phyloP scores from a whole-genome alignment of 148 eudicot genomes.

The Amaranthus hypochondriacus region DNA sequence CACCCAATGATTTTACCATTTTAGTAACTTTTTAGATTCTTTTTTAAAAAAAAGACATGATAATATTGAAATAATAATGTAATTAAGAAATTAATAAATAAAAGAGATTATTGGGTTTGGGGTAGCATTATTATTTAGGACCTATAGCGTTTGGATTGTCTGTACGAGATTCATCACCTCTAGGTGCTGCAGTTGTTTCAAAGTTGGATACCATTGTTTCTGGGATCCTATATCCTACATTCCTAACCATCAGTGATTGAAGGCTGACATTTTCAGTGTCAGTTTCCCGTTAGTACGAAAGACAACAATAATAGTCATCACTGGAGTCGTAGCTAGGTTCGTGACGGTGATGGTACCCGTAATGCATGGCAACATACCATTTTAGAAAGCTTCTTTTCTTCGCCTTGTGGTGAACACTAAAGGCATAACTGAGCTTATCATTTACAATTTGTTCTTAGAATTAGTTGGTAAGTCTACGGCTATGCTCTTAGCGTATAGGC shows the following conservation, averaged over 20 bases:
- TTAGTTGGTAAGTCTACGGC: constrained; percentile 49
- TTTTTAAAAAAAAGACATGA: no score
- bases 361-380: constrained; percentile 23
- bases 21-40: no score
- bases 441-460: constrained; percentile 26
- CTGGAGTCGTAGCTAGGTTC: constrained; percentile 34
- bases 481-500: constrained; percentile 51
- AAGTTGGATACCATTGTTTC: constrained; percentile 46
- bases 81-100: no score
- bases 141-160: constrained; percentile 41
- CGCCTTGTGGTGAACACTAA: constrained; percentile 52
- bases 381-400: constrained; percentile 41
- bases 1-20: no score
- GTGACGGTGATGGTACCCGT: constrained; percentile 32
- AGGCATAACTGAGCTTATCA: constrained; percentile 51
- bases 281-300: constrained; percentile 23
- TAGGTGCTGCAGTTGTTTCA: constrained; percentile 50
- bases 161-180: constrained; percentile 58
- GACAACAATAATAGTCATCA: constrained; percentile 22
- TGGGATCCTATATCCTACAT: constrained; percentile 49
- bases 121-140: constrained; percentile 58
- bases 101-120: constrained; percentile 24
- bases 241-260: constrained; percentile 46
- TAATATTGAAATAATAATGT: no score
- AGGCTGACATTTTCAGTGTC: constrained; percentile 38